Evolutionary conservation across 2,329 filamentous ascomycete species (phyloP).

Genomic region (Seiridium unicorne): DNA sequence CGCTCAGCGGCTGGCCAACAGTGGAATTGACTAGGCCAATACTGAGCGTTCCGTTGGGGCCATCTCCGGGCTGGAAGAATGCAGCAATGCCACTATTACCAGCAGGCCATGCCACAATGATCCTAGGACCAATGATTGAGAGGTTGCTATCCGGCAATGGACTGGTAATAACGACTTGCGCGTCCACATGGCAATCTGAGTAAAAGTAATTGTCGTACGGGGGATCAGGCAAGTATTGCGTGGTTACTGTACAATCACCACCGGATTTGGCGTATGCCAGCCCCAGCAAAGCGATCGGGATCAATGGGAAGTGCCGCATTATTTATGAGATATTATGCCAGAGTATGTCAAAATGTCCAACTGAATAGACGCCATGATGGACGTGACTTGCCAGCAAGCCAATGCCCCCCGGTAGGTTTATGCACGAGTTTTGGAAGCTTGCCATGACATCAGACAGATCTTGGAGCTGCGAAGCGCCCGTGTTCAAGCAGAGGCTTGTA

Average conservation of each 20-base stretch:
- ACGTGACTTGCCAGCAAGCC: too few species aligned
- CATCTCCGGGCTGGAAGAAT: conserved; percentile 53
- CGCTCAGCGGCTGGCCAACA: not conserved
- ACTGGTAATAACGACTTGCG: conserved; percentile 60
- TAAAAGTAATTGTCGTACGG: conserved; percentile 67
- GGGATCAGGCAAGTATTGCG: conserved; percentile 19
- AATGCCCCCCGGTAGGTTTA: too few species aligned
- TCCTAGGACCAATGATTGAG: conserved; percentile 53
- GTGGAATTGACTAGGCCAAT: conserved; percentile 38
- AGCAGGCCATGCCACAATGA: conserved; percentile 63
- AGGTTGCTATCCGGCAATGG: conserved; percentile 53
- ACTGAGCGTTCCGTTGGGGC: conserved; percentile 50
- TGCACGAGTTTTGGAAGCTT: too few species aligned
- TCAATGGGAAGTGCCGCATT: too few species aligned
- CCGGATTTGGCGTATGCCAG: not conserved
- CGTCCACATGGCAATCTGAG: conserved; percentile 59
- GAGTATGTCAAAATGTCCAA: too few species aligned
- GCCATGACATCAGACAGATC: too few species aligned
- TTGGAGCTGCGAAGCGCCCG: too few species aligned
- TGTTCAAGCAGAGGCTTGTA: too few species aligned
- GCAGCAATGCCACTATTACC: conserved; percentile 60
- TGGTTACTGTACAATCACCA: not conserved
- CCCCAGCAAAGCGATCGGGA: too few species aligned
- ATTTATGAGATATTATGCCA: too few species aligned
- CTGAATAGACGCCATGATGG: too few species aligned